Evolutionary conservation across 768 basidiomycete genomes (phyloP), one percentile per base, ranked within the genome.

Genomic region (Suillus plorans): DNA sequence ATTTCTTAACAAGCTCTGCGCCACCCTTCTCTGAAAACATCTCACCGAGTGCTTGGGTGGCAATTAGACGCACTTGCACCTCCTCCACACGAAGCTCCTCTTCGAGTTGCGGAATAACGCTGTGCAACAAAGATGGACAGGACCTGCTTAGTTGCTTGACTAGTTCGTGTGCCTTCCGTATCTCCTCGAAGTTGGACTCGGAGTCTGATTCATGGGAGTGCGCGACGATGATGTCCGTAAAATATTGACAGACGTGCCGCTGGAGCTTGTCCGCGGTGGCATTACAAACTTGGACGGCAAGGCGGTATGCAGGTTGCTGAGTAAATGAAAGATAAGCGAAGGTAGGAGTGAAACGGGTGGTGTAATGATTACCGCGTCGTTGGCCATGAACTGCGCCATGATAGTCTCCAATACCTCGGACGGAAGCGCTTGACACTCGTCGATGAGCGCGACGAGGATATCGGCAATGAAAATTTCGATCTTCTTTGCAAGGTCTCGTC

Each of bases 41-140:
- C 66, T 90, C 88, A 0, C 95, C 97, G 1, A 99, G 83, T 0
- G 88, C 89, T 69, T 91, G 86, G 0, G 95, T 95, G n/a, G 90
- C 92, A 67, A 97, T 85, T 18, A 86, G 70, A 42, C 97, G 85
- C 4, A 95, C 80, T 37, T 84, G 81, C 2, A 87, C 71, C 44
- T 91, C 86, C 68, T 94, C 92, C 4, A 90, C 88, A 28, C 87
- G 86, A 5, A 98, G 81, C 71, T 97, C 94, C 68, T 95, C 92
- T 73, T 97, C 95, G 20, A 99, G 85, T 63, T 95, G 91, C 0
- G 97, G 96, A 31, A 99, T 89, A 57, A 98, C 95, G 74, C 91
- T 94, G 71, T 92, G 88, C 2, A 99, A 80, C 16, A 98, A 80
- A 9, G 85, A 80, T 0, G 97, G 94, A 74, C 90, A 95, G 34